Evolutionary conservation across 2,329 filamentous ascomycete genomes (phyloP).

Genomic region (Xylariaceae sp.): DNA sequence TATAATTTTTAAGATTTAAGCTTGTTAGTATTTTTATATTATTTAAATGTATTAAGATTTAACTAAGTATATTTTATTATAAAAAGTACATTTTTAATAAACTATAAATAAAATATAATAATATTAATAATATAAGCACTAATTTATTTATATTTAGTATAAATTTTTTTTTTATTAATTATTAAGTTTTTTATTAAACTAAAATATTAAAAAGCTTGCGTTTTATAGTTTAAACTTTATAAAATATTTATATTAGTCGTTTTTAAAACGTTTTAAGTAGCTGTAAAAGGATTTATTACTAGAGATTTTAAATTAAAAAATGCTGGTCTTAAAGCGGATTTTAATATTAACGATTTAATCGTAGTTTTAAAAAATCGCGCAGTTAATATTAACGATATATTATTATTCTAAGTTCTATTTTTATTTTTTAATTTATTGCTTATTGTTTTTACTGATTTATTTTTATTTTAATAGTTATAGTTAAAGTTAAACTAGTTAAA

Average conservation of each 20-base stretch:
- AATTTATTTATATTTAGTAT: constrained; percentile 31
- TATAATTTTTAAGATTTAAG: constrained; percentile 37
- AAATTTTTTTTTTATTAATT: constrained; percentile 25
- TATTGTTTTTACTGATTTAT: constrained; percentile 37
- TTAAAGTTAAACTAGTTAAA: constrained; percentile 57
- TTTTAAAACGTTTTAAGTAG: constrained; percentile 32
- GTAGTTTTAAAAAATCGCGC: constrained; percentile 27
- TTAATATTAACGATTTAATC: constrained; percentile 21
- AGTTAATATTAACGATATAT: constrained; percentile 40
- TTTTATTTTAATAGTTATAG: constrained; percentile 49
- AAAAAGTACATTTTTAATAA: constrained; percentile 37
- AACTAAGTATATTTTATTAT: constrained; percentile 32
- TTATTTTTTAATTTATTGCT: constrained; percentile 39
- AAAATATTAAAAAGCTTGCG: constrained; percentile 26
- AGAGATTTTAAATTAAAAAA: constrained; percentile 37
- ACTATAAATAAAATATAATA: constrained; percentile 35
- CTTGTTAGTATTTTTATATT: constrained; percentile 46
- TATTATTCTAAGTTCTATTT: constrained; percentile 39
- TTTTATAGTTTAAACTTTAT: constrained; percentile 25
- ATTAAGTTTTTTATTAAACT: constrained; percentile 23
- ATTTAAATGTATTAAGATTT: constrained; percentile 42
- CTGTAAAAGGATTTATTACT: constrained; percentile 39
- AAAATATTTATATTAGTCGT: constrained; percentile 29
- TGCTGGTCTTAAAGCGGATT: constrained; percentile 19
- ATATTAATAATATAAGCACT: constrained; percentile 41